Evolutionary conservation across 441 rosid genomes (phyloP).

Genomic region (Jatropha podagrica): DNA sequence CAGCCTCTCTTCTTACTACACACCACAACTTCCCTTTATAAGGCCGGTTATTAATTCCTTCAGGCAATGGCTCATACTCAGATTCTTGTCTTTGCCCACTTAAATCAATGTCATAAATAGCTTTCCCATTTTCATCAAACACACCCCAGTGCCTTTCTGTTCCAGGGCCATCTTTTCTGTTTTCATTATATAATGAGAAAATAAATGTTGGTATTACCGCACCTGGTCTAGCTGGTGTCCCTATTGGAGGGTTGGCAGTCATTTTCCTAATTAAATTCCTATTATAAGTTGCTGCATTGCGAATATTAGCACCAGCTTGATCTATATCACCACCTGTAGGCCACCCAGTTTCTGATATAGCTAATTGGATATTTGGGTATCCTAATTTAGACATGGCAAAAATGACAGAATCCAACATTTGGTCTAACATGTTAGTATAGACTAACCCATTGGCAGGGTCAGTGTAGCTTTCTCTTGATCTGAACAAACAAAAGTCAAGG

Average conservation of each 20-base stretch:
- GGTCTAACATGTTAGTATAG: conserved; percentile 73
- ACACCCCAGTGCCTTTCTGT: conserved; percentile 88
- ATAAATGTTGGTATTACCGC: conserved; percentile 55
- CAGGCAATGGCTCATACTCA: conserved; percentile 46
- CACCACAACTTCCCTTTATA: conserved; percentile 77
- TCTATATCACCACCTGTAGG: conserved; percentile 72
- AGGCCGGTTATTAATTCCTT: conserved; percentile 47
- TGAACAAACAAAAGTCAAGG: conserved; percentile 59
- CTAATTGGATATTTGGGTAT: conserved; percentile 40
- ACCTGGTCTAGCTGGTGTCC: conserved; percentile 79
- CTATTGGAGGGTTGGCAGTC: conserved; percentile 43
- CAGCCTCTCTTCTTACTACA: conserved; percentile 47
- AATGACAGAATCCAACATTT: conserved; percentile 71
- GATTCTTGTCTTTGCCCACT: conserved; percentile 40
- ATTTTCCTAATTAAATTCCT: conserved; percentile 57
- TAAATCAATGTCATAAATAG: conserved; percentile 59
- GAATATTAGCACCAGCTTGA: conserved; percentile 63
- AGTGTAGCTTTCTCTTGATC: conserved; percentile 41
- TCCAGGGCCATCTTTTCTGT: conserved; percentile 63
- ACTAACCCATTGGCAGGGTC: conserved; percentile 52
- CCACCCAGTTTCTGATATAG: conserved; percentile 87
- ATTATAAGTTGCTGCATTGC: conserved; percentile 80
- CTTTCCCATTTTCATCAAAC: conserved; percentile 45
- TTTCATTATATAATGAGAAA: conserved; percentile 66
- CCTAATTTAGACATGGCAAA: conserved; percentile 66